Evolutionary conservation across 257 asterid genomes (phyloP), one percentile per base, ranked within the genome.

Genomic region (Penstemon barbatus): DNA sequence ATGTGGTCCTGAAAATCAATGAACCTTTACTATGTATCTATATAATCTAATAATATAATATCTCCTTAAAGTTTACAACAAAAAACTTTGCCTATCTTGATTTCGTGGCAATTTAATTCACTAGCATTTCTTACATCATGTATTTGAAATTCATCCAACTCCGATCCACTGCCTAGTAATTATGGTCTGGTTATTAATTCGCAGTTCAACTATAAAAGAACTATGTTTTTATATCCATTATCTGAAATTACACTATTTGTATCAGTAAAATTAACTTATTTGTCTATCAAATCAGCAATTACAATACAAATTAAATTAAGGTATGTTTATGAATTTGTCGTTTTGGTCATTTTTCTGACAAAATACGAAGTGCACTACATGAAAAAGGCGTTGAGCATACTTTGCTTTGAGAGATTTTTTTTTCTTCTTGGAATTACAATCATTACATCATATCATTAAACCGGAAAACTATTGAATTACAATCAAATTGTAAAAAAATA

Each of bases 1-100:
- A 7, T n/a, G 25, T 59, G 64, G 25, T 60, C 65, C 65, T 18
- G 36, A 36, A 40, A 12, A 40, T 60, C 8, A 60, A 60, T 60
- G 46, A 3, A 39, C 3, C 38, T 61, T 41, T 36, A 57, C 57
- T 58, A 44, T 7, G 13, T 54, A 13, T 51, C 33, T 50, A 19
- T 36, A 36, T 55, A 25, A 63, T 72, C 50, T 45, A 13, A 39
- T 15, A 50, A 38, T 65, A 52, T 15, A 65, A 66, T 66, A 37
- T 53, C 25, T 9, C n/a, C 19, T 52, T 6, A 66, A 66, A 50
- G 48, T 39, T 53, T 52, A 52, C 37, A 66, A 62, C 52, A 54
- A 62, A 58, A 44, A 5, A 12, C 0, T 10, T 49, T 9, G 54
- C 54, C 11, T 49, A 3, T 9, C n/a, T 49, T 49, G 5, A 49